Percentiles rank a stretch among this genome's conserved stretches.
These are phyloP conservation scores for Neonectria faginata DNA, from an alignment of 2,329 filamentous ascomycete genomes.

Conservation along the genomic window DNA sequence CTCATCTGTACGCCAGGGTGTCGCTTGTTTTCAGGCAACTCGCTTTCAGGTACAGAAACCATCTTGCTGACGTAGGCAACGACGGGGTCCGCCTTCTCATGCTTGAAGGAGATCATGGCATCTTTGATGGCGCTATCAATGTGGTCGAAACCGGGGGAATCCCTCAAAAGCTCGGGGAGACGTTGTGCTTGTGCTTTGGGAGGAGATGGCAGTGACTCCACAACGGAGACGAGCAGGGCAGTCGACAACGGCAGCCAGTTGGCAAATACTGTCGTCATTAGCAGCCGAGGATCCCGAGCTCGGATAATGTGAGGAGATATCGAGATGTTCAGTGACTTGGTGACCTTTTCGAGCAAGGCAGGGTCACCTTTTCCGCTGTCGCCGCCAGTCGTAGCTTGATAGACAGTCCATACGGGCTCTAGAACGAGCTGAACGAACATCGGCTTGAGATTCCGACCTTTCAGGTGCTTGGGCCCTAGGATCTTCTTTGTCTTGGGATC, in stretches of 20 bases:
- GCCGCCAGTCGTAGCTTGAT: slow-evolving; percentile 87
- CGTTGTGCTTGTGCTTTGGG: slow-evolving; percentile 81
- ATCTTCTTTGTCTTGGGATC: slow-evolving; percentile 98
- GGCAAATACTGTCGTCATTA: slow-evolving; percentile 88
- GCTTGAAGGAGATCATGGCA: slow-evolving; percentile 87
- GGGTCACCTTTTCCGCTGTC: slow-evolving; percentile 87
- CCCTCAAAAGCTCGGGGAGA: slow-evolving; percentile 81
- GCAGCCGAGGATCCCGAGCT: slow-evolving; percentile 83
- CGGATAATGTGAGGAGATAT: slow-evolving; percentile 87
- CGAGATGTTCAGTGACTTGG: slow-evolving; percentile 86
- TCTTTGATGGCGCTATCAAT: slow-evolving; percentile 77
- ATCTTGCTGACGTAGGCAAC: slow-evolving; percentile 99
- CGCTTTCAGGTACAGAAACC: slow-evolving; percentile 93
- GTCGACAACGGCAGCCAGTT: slow-evolving; percentile 94
- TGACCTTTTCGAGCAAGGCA: slow-evolving; percentile 89
- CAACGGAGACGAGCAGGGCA: slow-evolving; percentile 90
- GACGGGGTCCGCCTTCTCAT: slow-evolving; percentile 76
- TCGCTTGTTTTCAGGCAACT: slow-evolving; percentile 87
- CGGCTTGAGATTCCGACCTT: slow-evolving; percentile 89
- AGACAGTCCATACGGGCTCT: slow-evolving; percentile 96
- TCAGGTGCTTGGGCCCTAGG: slow-evolving; percentile 89
- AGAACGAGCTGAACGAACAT: slow-evolving; percentile 98
- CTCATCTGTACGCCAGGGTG: slow-evolving; percentile 74
- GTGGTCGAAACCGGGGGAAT: slow-evolving; percentile 79
- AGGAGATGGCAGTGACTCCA: slow-evolving; percentile 91